Evolutionary conservation across 2,329 filamentous ascomycete genomes (phyloP).

Genomic region (Microdochium trichocladiopsis): DNA sequence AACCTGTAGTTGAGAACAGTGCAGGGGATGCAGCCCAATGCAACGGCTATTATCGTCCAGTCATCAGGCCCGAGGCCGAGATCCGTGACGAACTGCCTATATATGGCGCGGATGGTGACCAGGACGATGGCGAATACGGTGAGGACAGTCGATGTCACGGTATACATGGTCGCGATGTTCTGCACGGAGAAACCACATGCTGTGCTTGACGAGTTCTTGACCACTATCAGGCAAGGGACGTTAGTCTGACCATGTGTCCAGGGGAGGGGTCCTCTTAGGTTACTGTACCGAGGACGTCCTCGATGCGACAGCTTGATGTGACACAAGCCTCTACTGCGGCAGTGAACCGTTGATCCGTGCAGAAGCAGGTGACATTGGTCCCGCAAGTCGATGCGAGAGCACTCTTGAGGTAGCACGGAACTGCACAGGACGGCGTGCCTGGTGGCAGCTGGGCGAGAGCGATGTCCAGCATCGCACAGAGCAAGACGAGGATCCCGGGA

Average conservation of each 20-base stretch:
- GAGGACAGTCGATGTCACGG: slow-evolving; percentile 5
- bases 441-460: background rate
- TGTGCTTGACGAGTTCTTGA: slow-evolving; percentile 8
- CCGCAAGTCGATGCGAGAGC: background rate
- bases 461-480: background rate
- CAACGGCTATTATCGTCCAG: slow-evolving; percentile 7
- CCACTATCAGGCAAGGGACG: background rate
- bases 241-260: background rate
- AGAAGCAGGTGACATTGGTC: background rate
- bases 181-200: slow-evolving; percentile 8
- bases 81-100: slow-evolving; percentile 6
- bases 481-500: background rate
- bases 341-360: background rate
- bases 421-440: background rate
- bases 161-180: slow-evolving; percentile 7
- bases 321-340: background rate
- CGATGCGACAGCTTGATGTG: background rate
- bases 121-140: slow-evolving; percentile 4
- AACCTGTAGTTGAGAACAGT: slow-evolving; percentile 8
- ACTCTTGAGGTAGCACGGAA: background rate
- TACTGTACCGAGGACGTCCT: background rate
- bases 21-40: slow-evolving; percentile 6
- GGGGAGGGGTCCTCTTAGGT: background rate
- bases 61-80: slow-evolving; percentile 9
- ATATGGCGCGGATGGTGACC: slow-evolving; percentile 6